Conservation (phyloP, 2,329 filamentous ascomycete genomes). For the Arthrobotrys entomopaga region DNA sequence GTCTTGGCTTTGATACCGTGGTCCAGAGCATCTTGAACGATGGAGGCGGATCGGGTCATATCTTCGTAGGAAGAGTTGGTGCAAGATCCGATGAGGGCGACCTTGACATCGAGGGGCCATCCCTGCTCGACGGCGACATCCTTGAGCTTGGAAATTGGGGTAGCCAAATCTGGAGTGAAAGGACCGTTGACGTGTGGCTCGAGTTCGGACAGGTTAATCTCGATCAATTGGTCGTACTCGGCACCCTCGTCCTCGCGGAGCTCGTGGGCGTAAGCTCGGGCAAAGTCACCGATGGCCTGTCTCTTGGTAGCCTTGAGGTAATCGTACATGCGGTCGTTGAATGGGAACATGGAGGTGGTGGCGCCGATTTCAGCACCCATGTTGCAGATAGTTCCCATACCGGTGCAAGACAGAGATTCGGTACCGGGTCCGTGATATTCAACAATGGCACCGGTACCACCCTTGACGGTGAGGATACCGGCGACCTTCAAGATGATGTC, state of each 20-base stretch:
- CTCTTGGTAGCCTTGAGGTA: constrained; percentile 94
- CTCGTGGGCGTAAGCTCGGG: constrained; percentile 83
- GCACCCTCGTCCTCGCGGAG: constrained; percentile 88
- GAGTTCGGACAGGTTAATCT: constrained; percentile 92
- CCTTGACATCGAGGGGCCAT: constrained; percentile 97
- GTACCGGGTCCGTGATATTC: constrained; percentile 82
- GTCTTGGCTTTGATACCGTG: constrained; percentile 95
- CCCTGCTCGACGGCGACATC: constrained; percentile 91
- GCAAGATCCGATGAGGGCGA: constrained; percentile 96
- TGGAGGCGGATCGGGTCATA: constrained; percentile 91
- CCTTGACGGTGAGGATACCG: constrained; percentile 96
- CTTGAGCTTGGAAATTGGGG: constrained; percentile 96
- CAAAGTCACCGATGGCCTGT: constrained; percentile 86
- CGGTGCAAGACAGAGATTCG: constrained; percentile 79
- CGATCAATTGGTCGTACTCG: constrained; percentile 94
- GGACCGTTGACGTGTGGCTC: constrained; percentile 99
- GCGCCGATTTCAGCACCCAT: constrained; percentile 73
- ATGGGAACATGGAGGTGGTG: constrained; percentile 74
- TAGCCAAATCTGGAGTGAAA: constrained; percentile 97
- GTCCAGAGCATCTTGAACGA: constrained; percentile 87
- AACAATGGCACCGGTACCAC: constrained; percentile 90
- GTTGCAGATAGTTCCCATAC: constrained; percentile 83
- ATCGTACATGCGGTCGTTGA: constrained; percentile 97
- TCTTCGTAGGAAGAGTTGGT: constrained; percentile 91
- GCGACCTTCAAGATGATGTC: constrained; percentile 98